Conservation (phyloP, 75 land plant genomes). For the Gnetum montanum region DNA sequence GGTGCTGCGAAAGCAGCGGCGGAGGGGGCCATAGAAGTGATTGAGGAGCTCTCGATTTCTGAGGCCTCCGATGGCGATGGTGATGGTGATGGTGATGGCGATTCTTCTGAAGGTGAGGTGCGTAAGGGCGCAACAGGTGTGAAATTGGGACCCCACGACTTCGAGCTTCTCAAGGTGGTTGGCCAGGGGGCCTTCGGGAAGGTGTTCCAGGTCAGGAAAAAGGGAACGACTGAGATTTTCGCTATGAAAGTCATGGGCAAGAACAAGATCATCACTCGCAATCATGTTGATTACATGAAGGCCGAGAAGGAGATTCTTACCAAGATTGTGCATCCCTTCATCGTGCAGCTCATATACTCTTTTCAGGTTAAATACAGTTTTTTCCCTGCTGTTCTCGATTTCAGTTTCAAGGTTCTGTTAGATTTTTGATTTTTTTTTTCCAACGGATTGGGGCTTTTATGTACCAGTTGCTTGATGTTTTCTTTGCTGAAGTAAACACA, state of each 20-base stretch:
- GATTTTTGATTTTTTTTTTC: neutral
- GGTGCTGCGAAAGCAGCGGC: no score
- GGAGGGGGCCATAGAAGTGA: neutral
- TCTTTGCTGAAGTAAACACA: no score
- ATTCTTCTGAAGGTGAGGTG: conserved; percentile 2
- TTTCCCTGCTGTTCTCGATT: conserved; percentile 9
- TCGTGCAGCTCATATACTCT: conserved; percentile 91
- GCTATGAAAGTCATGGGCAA: conserved; percentile 99
- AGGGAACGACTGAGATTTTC: conserved; percentile 45
- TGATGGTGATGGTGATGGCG: conserved; percentile 19
- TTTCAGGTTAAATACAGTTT: no score
- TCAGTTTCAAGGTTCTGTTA: neutral
- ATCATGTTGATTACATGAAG: conserved; percentile 89
- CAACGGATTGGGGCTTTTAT: neutral
- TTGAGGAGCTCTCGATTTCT: neutral
- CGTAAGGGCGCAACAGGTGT: neutral
- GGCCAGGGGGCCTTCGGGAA: conserved; percentile 56
- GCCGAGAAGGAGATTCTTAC: conserved; percentile 88
- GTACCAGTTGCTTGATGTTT: no score
- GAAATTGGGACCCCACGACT: conserved; percentile 71
- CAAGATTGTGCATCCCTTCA: conserved; percentile 56
- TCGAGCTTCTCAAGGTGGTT: conserved; percentile 65
- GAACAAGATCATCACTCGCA: conserved; percentile 72
- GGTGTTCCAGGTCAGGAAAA: conserved; percentile 37
- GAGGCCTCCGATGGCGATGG: neutral